These are phyloP conservation scores for Hemileccinum rubropunctum DNA, from an alignment of 768 basidiomycete genomes.

Conservation along the genomic window DNA sequence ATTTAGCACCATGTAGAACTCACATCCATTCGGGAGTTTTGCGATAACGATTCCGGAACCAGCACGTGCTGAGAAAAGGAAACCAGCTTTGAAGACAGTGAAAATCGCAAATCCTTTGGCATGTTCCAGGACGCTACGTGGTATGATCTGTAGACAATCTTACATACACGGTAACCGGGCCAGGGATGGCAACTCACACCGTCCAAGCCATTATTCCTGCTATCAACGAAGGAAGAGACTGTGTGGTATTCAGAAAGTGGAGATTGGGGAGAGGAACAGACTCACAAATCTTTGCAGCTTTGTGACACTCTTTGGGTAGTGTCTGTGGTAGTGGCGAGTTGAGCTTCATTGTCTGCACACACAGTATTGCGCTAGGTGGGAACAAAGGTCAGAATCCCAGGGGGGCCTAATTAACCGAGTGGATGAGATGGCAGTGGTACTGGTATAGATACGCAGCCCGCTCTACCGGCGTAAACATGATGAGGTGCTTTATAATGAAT, in stretches of 20 bases:
- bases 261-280: background rate
- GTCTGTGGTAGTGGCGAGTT: conserved; percentile 49
- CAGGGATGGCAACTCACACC: conserved; percentile 43
- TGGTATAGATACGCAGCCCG: conserved; percentile 19
- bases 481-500: conserved; percentile 15
- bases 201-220: conserved; percentile 79
- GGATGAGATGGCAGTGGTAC: conserved; percentile 1
- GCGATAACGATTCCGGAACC: conserved; percentile 90
- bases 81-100: conserved; percentile 73
- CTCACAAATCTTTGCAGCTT: conserved; percentile 86
- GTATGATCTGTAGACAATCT: conserved; percentile 44
- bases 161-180: background rate
- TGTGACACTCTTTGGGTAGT: conserved; percentile 79
- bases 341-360: conserved; percentile 40
- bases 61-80: conserved; percentile 72
- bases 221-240: conserved; percentile 87
- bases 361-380: background rate
- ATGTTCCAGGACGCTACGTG: conserved; percentile 50
- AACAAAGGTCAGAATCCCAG: background rate
- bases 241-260: conserved; percentile 2
- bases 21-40: conserved; percentile 74
- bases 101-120: conserved; percentile 87
- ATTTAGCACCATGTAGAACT: conserved; percentile 30
- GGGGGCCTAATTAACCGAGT: background rate
- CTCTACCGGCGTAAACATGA: conserved; percentile 6